These are phyloP conservation scores for Russula dissimulans DNA, from an alignment of 768 basidiomycete species.

Conservation along the genomic window DNA sequence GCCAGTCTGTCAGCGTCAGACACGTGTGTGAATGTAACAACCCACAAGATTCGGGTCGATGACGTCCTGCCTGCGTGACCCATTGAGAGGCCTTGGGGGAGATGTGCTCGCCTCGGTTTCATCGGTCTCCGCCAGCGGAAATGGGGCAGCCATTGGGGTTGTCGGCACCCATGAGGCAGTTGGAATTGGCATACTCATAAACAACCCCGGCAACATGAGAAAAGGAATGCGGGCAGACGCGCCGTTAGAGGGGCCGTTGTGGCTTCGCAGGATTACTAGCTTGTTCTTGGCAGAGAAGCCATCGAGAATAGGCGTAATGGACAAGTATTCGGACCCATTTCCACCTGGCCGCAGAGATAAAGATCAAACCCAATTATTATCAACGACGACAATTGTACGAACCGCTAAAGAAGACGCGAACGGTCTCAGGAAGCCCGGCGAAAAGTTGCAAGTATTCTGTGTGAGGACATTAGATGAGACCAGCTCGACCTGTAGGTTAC, in stretches of 20 bases:
- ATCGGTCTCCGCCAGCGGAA: conserved; percentile 1
- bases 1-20: neutral
- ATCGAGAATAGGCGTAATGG: conserved; percentile 49
- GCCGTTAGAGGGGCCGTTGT: conserved; percentile 34
- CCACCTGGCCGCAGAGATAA: conserved; percentile 37
- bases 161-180: neutral
- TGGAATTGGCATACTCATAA: conserved; percentile 31
- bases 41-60: conserved; percentile 33
- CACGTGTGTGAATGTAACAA: neutral
- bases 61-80: neutral
- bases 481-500: neutral
- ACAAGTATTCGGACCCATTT: conserved; percentile 40
- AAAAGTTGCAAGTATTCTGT: conserved; percentile 14
- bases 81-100: neutral
- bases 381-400: neutral
- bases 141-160: neutral
- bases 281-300: conserved; percentile 57
- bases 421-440: conserved; percentile 7
- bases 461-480: neutral
- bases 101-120: neutral
- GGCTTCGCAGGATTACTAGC: conserved; percentile 50
- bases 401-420: conserved; percentile 14
- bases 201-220: conserved; percentile 44
- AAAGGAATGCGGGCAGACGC: conserved; percentile 42
- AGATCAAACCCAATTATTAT: neutral